phyloP scores from a whole-genome alignment of 352 stramenopile species.

The Peronospora belbahrii region DNA sequence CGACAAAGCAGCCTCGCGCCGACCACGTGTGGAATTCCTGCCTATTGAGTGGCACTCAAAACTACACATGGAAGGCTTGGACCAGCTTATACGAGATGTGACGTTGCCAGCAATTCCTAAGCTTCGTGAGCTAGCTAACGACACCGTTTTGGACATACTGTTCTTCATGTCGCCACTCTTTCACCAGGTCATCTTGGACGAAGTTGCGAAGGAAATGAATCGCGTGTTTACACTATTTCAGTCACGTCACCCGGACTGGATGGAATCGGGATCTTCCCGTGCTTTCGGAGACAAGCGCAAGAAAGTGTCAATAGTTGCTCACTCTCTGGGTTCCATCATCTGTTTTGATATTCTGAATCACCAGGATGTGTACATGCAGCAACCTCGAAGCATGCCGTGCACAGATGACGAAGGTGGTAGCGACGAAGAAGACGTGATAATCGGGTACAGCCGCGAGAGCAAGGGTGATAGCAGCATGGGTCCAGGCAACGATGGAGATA shows the following conservation, averaged over 20 bases:
- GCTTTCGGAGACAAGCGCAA: slow-evolving; percentile 25
- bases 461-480: slow-evolving; percentile 13
- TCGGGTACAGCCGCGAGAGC: slow-evolving; percentile 14
- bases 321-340: slow-evolving; percentile 88
- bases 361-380: slow-evolving; percentile 41
- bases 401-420: slow-evolving; percentile 32
- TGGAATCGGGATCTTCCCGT: slow-evolving; percentile 7
- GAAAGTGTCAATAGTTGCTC: slow-evolving; percentile 83
- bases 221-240: slow-evolving; percentile 75
- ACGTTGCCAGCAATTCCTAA: slow-evolving; percentile 86
- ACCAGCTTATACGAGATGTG: slow-evolving; percentile 62
- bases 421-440: slow-evolving; percentile 25
- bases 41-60: slow-evolving; percentile 86
- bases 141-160: slow-evolving; percentile 88
- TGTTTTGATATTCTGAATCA: slow-evolving; percentile 88
- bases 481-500: slow-evolving; percentile 11
- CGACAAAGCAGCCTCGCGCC: slow-evolving; percentile 1
- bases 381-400: slow-evolving; percentile 17
- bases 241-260: slow-evolving; percentile 48
- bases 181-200: slow-evolving; percentile 87
- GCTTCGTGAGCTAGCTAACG: slow-evolving; percentile 88
- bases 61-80: slow-evolving; percentile 68
- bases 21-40: slow-evolving; percentile 60
- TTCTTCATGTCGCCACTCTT: slow-evolving; percentile 91
- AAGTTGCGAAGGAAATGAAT: slow-evolving; percentile 90